A percentile compares a stretch with the other conserved stretches of the same genome.
Evolutionary conservation across 1,284 basidiomycete genomes (phyloP).

Genomic region (Salmacisia buchloeana): DNA sequence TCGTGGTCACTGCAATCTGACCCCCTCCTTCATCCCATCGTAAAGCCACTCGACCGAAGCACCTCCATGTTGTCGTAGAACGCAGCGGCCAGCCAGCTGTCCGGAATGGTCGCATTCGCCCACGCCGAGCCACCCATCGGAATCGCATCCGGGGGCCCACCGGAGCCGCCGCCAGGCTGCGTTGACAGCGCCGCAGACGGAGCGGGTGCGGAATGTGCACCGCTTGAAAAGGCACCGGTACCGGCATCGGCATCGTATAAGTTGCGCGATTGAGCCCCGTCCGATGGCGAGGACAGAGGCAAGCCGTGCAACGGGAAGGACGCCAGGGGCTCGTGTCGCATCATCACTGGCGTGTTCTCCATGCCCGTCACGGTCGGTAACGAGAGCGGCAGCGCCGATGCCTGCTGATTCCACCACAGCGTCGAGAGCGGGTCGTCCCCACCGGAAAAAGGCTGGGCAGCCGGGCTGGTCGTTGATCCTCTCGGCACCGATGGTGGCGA

Average conservation of each 20-base stretch:
- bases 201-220: no score
- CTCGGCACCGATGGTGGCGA: no score
- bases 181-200: no score
- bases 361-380: neutral
- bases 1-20: neutral
- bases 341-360: neutral
- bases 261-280: no score
- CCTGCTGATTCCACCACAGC: conserved; percentile 7
- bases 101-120: neutral
- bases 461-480: neutral
- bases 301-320: no score
- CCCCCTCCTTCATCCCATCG: neutral
- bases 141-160: no score
- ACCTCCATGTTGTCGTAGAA: conserved; percentile 9
- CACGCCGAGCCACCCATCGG: neutral
- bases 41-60: neutral
- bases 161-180: no score
- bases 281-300: no score
- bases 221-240: no score
- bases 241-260: no score
- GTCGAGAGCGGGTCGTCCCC: neutral
- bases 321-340: no score
- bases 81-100: neutral
- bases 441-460: neutral
- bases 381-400: conserved; percentile 4